Evolutionary conservation across 305 asterid genomes (phyloP), one percentile per base, ranked within the genome.

Genomic region (Salvia sclarea): DNA sequence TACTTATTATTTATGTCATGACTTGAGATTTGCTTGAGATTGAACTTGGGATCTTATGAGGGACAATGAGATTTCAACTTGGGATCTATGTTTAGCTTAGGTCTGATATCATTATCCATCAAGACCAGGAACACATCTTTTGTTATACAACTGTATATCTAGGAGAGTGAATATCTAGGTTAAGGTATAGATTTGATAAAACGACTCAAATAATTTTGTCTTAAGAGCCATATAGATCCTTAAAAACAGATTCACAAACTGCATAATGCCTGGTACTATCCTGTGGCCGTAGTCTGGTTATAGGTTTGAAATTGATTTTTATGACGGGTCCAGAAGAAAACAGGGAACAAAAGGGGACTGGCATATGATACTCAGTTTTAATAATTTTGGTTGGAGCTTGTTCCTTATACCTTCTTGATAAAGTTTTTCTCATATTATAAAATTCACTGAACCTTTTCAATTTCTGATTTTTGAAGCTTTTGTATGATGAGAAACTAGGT

Each of bases 401-500:
- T 62, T 22, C 50, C 21, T 17, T 43, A 31, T 70, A 40, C 33
- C 25, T 33, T 50, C 18, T 49, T 33, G 16, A 14, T 44, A 28
- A 41, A 69, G 24, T 48, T 49, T n/a, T 54, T 28, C 48, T 31
- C 44, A 25, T 57, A 9, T 2, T 8, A 12, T 12, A 45, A 55
- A 12, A 38, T 35, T 54, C 30, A 13, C 41, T 28, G 10, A 16
- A 12, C 33, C 13, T n/a, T 7, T 47, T 47, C 31, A 53, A 8
- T 31, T 31, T 68, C 24, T 43, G 31, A 25, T 55, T 60, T 61
- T 69, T 60, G 48, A 53, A 43, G 30, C 31, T 16, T 66, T 56
- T 48, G 37, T n/a, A 17, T 44, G 73, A 66, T 54, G 48, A 61
- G 7, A 47, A 57, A 30, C 62, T 63, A 67, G 38, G 73, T 66